Base-by-base conservation (phyloP, 495 filamentous ascomycete species). In the Hypoxylon subgilvum region DNA sequence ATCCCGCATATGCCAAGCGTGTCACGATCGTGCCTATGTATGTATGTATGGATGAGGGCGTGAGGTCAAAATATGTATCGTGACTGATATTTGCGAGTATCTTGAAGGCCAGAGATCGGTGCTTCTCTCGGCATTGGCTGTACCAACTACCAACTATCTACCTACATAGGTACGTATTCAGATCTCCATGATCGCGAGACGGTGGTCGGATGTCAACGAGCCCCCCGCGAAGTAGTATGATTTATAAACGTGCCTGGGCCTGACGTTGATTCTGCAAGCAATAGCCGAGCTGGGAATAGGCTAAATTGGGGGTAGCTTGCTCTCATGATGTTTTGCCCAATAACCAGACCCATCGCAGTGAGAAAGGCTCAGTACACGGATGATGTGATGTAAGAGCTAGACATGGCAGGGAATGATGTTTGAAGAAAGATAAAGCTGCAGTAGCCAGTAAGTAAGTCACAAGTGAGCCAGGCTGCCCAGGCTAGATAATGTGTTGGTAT, bases 1-100 rank as follows among this genome's bases (percentile, higher is more conserved):
- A 58, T 64, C 39, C 49, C 54, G 49, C 49, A 64, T 49, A 51
- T 64, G 61, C 53, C 61, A 64, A 64, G 61, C 27, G 46, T 58
- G 27, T 58, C 49, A 57, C 49, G 49, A 40, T 32, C 38, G 38
- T 48, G 54, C 43, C 43, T 36, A 46, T 46, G n/a, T n/a, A n/a
- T n/a, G n/a, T n/a, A n/a, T n/a, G n/a, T n/a, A n/a, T n/a, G n/a
- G 61, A 47, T 17, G 27, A 31, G 25, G 30, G 23, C 10, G 23
- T 40, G 1, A 42, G 22, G 23, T 45, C 13, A 30, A 12, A 25
- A 22, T 3, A 12, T 19, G 13, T 25, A 55, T 64, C 31, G 39
- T 40, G 41, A 41, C 44, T 36, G 28, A 58, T 36, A 4, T 45
- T 54, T 39, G 38, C 61, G 58, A 46, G 30, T 48, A 57, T 57